Base-by-base conservation (phyloP, 768 basidiomycete species). In the Rubroboletus pulcherrimus region DNA sequence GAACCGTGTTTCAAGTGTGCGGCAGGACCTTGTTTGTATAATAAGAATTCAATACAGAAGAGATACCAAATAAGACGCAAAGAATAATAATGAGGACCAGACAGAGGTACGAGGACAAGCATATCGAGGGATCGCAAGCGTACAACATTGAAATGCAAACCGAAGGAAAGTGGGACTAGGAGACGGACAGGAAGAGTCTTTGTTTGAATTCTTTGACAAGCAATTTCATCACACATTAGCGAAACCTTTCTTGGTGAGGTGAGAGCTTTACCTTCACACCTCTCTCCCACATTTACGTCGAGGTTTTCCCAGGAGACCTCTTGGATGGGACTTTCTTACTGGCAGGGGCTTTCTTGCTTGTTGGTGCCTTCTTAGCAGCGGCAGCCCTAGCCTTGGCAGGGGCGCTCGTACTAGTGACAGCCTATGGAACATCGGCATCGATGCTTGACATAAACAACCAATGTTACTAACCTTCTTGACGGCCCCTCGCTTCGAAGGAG, bases 381-480 rank as follows among this genome's bases (percentile, higher is more conserved):
- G 71, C 64, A 29, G 51, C 63, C 58, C 57, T 73, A 15, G 59
- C 68, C 54, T 46, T 77, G 41, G 76, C 56, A 35, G 78, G 64
- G 26, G 79, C 63, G 11, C 72, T 74, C 0, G 75, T 73, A 9
- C 84, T 82, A 38, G 80, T 85, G 26, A 78, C 73, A 59, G 77
- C 74, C 85, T 86, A 61, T 21, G 35, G 8, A 61, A 31, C 41
- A 21, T 61, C 41, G n/a, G 17, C 50, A 39, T 46, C 34, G 31
- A 43, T 43, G 17, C 37, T 33, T 50, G 46, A 26, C 49, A 49
- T 9, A n/a, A 15, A 38, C 7, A 47, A 40, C 5, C 15, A 41
- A 49, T 33, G 37, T 17, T 1, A 57, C 61, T 37, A 42, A 84
- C 84, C 82, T 87, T 89, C 78, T 89, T 89, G 9, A 80, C 82